These are phyloP conservation scores for Boletus holoroseus DNA, from an alignment of 1,284 basidiomycete species.

Conservation along the genomic window DNA sequence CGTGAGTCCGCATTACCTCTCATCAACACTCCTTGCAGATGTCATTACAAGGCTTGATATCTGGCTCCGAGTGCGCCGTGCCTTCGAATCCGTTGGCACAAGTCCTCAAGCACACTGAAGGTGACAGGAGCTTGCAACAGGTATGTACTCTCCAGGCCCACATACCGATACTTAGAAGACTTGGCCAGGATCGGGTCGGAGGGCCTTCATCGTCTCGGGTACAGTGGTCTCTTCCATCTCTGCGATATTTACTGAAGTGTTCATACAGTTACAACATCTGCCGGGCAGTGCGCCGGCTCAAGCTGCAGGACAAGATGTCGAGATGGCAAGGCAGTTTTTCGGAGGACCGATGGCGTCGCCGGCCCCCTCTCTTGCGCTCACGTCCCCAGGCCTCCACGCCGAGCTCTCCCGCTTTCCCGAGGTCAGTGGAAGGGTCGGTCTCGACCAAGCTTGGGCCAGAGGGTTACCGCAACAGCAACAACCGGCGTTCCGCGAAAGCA, in stretches of 20 bases:
- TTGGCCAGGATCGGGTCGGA: conserved; percentile 60
- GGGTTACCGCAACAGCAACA: conserved; percentile 42
- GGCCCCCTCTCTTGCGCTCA: conserved; percentile 28
- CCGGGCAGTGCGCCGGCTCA: conserved; percentile 48
- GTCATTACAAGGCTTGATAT: conserved; percentile 78
- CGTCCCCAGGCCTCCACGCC: conserved; percentile 35
- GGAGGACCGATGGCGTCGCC: conserved; percentile 40
- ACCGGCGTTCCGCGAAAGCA: conserved; percentile 32
- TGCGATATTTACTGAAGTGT: conserved; percentile 4
- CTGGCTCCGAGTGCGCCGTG: conserved; percentile 86
- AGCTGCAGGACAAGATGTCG: conserved; percentile 58
- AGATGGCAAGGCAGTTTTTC: conserved; percentile 77
- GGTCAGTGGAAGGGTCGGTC: conserved; percentile 32
- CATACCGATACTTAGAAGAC: neutral
- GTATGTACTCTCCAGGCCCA: conserved; percentile 36
- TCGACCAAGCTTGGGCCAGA: conserved; percentile 52
- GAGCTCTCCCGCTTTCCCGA: conserved; percentile 39
- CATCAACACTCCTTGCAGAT: conserved; percentile 33
- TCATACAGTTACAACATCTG: conserved; percentile 61
- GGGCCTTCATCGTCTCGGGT: conserved; percentile 70
- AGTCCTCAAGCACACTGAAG: conserved; percentile 87
- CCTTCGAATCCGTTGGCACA: conserved; percentile 85
- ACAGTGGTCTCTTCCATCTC: conserved; percentile 19
- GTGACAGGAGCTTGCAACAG: conserved; percentile 84
- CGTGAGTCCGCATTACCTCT: neutral